A percentile compares a stretch with the other conserved stretches of the same genome.
Evolutionary conservation across 1,284 basidiomycete species (phyloP).

Genomic region (Leccinum insolens): DNA sequence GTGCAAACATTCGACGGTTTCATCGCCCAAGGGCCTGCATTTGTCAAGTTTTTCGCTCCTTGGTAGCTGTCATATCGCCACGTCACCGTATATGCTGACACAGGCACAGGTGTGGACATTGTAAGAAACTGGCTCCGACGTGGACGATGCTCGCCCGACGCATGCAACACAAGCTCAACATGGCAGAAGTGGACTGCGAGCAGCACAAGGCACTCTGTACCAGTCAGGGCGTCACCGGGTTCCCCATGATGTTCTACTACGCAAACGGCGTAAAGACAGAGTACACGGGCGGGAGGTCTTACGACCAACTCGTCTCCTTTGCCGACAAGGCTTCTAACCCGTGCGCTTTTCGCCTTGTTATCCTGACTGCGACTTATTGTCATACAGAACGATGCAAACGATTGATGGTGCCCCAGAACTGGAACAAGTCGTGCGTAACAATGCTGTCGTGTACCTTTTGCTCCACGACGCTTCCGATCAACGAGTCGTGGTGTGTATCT

Average conservation of each 20-base stretch:
- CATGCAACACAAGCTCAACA: conserved; percentile 69
- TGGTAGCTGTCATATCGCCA: conserved; percentile 50
- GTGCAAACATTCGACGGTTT: conserved; percentile 51
- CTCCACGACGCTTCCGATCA: conserved; percentile 56
- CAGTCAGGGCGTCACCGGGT: conserved; percentile 69
- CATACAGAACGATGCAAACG: conserved; percentile 40
- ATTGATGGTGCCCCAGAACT: conserved; percentile 55
- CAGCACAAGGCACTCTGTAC: conserved; percentile 67
- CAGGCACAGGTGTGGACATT: conserved; percentile 76
- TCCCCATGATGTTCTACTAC: conserved; percentile 79
- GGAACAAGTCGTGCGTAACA: conserved; percentile 49
- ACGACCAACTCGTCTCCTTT: conserved; percentile 73
- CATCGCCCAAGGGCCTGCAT: conserved; percentile 64
- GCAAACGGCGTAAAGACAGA: conserved; percentile 58
- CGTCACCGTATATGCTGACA: background rate
- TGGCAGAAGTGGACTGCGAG: conserved; percentile 90
- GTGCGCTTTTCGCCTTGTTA: conserved; percentile 40
- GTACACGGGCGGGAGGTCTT: conserved; percentile 68
- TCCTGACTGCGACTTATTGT: conserved; percentile 17
- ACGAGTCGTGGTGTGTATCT: conserved; percentile 44
- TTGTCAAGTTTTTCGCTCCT: conserved; percentile 91
- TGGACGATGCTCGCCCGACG: conserved; percentile 75
- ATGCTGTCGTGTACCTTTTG: conserved; percentile 76
- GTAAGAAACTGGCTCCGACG: conserved; percentile 84
- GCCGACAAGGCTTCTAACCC: conserved; percentile 68